These are phyloP conservation scores for Hypoxylon trugodes DNA, from an alignment of 495 filamentous ascomycete genomes.

Conservation along the genomic window DNA sequence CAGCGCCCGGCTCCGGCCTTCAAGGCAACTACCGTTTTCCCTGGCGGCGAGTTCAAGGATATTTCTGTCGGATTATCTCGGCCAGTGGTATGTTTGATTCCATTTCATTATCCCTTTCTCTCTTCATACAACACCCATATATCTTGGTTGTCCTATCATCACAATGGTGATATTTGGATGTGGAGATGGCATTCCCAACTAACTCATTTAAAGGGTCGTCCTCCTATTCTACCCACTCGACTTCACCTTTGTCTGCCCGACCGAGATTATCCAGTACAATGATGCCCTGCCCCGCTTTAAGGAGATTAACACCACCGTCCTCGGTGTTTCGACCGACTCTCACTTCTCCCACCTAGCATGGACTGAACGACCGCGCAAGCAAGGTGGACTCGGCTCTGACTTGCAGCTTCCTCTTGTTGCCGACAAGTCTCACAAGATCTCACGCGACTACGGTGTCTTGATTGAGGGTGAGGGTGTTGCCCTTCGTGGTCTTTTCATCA, in stretches of 20 bases:
- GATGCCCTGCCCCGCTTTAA: slow-evolving; percentile 45
- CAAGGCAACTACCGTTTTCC: slow-evolving; percentile 56
- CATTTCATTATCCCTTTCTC: neutral
- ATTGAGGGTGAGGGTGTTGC: slow-evolving; percentile 65
- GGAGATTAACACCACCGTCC: slow-evolving; percentile 43
- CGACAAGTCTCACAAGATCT: slow-evolving; percentile 65
- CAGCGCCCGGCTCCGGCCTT: slow-evolving; percentile 63
- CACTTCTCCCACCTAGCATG: slow-evolving; percentile 65
- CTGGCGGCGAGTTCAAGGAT: slow-evolving; percentile 57
- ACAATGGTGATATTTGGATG: neutral
- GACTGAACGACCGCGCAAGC: slow-evolving; percentile 58
- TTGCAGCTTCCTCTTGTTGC: slow-evolving; percentile 63
- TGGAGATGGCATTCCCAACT: neutral
- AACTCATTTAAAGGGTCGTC: slow-evolving; percentile 36
- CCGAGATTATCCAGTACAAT: slow-evolving; percentile 58
- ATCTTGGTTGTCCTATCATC: neutral
- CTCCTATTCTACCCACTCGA: slow-evolving; percentile 45
- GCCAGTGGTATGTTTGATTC: slow-evolving; percentile 41
- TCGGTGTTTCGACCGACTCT: slow-evolving; percentile 50
- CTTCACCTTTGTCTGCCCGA: slow-evolving; percentile 62
- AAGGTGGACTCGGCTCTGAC: slow-evolving; percentile 61
- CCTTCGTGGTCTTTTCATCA: slow-evolving; percentile 66
- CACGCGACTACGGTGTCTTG: slow-evolving; percentile 64
- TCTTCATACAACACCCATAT: neutral
- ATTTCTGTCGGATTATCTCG: slow-evolving; percentile 43